phyloP scores from a whole-genome alignment of 768 basidiomycete species.

The Udeniomyces megalosporus region DNA sequence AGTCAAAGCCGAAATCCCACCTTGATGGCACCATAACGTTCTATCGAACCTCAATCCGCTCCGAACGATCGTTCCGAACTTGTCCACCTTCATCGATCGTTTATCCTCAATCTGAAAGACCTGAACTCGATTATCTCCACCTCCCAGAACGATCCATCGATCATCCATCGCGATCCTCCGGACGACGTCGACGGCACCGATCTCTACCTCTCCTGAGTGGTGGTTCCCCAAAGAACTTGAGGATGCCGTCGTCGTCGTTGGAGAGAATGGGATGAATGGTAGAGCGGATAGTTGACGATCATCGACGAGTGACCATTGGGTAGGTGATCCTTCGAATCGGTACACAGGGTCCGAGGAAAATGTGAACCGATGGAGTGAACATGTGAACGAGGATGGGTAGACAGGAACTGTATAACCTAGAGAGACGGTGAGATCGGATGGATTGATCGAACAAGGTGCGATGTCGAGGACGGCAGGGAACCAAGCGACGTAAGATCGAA shows the following conservation, averaged over 20 bases:
- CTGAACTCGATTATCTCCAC: slow-evolving; percentile 4
- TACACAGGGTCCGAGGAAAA: too few species aligned
- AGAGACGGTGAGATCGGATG: neutral
- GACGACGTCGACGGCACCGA: neutral
- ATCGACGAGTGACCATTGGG: too few species aligned
- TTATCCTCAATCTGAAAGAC: neutral
- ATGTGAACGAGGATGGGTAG: slow-evolving; percentile 4
- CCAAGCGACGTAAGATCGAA: slow-evolving; percentile 7
- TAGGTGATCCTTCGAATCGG: too few species aligned
- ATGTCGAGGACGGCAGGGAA: slow-evolving; percentile 2
- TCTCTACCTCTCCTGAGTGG: neutral
- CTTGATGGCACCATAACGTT: too few species aligned
- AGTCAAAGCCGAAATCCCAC: too few species aligned
- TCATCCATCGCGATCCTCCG: neutral
- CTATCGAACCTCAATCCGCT: neutral
- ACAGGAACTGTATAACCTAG: slow-evolving; percentile 8
- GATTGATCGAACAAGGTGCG: neutral
- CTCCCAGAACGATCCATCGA: slow-evolving; percentile 3
- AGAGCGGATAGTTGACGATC: neutral
- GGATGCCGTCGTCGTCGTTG: neutral
- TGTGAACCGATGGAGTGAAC: neutral
- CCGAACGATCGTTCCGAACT: neutral
- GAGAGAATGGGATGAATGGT: neutral
- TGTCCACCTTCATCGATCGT: neutral
- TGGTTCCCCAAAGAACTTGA: too few species aligned